A percentile compares a stretch with the other conserved stretches of the same genome.
Evolutionary conservation across 2,329 filamentous ascomycete genomes (phyloP).

Genomic region (Nectriaceae sp.): DNA sequence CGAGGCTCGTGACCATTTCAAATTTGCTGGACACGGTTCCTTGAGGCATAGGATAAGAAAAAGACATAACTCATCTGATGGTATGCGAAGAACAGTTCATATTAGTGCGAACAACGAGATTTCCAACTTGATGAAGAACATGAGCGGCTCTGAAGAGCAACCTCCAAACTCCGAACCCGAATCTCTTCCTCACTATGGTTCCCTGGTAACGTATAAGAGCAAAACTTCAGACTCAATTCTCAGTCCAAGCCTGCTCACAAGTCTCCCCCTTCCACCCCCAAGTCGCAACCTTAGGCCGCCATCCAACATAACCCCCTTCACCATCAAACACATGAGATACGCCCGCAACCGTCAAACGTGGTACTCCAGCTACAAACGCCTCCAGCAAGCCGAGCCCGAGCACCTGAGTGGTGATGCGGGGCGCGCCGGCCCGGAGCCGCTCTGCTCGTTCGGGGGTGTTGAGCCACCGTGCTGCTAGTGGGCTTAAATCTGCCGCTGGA

Average conservation of each 20-base stretch:
- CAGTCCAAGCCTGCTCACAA: background rate
- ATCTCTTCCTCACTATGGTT: too few relatives aligned
- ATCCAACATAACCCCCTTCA: slow-evolving; percentile 6
- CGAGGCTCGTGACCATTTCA: too few relatives aligned
- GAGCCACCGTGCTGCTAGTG: slow-evolving; percentile 4
- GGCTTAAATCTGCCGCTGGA: too few relatives aligned
- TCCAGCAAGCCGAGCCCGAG: slow-evolving; percentile 6
- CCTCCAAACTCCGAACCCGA: too few relatives aligned
- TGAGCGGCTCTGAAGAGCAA: too few relatives aligned
- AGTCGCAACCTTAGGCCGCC: slow-evolving; percentile 10
- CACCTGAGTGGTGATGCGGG: slow-evolving; percentile 5
- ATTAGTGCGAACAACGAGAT: too few relatives aligned
- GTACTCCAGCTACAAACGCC: slow-evolving; percentile 3
- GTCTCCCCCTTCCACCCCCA: slow-evolving; percentile 2
- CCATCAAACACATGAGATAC: slow-evolving; percentile 8
- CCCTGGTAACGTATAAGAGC: too few relatives aligned
- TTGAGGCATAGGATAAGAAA: too few relatives aligned
- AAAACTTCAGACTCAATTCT: background rate
- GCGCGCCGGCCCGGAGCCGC: slow-evolving; percentile 9
- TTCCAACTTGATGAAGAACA: too few relatives aligned
- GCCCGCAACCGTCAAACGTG: background rate
- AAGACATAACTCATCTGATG: too few relatives aligned
- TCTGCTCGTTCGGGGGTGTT: slow-evolving; percentile 8
- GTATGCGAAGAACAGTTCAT: too few relatives aligned
- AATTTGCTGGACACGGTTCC: too few relatives aligned